phyloP scores from a whole-genome alignment of 495 filamentous ascomycete genomes.

The Penicillium paxilli region DNA sequence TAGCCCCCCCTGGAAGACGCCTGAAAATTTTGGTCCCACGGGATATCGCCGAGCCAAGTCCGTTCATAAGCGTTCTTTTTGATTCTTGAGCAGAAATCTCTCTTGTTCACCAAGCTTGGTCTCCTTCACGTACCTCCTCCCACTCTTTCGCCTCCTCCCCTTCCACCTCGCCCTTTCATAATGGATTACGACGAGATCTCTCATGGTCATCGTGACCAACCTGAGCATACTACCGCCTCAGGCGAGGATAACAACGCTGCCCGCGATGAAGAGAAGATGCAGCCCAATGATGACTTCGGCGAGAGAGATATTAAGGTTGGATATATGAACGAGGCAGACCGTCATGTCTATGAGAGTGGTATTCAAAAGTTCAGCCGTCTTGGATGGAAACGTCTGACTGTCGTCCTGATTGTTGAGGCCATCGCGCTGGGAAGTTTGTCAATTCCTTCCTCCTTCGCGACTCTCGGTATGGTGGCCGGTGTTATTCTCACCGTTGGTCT shows the following conservation, averaged over 20 bases:
- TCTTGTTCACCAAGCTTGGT: not conserved
- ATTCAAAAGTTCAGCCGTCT: slow-evolving; percentile 14
- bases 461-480: slow-evolving; percentile 54
- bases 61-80: slow-evolving; percentile 9
- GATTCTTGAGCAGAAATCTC: slow-evolving; percentile 2
- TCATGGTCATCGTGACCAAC: slow-evolving; percentile 2
- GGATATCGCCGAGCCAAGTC: slow-evolving; percentile 3
- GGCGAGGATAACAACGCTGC: not conserved
- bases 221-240: not conserved
- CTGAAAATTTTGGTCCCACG: not conserved
- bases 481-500: slow-evolving; percentile 50
- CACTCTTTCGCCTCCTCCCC: not conserved
- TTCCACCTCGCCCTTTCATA: not conserved
- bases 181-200: slow-evolving; percentile 12
- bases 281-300: slow-evolving; percentile 10
- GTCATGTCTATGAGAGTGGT: slow-evolving; percentile 7
- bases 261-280: slow-evolving; percentile 8
- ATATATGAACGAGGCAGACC: slow-evolving; percentile 24
- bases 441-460: slow-evolving; percentile 54
- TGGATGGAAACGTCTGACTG: slow-evolving; percentile 16
- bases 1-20: not conserved
- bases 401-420: slow-evolving; percentile 56
- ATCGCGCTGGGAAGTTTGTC: slow-evolving; percentile 59
- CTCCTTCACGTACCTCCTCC: not conserved
- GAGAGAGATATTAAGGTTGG: slow-evolving; percentile 17